A percentile compares a stretch with the other conserved stretches of the same genome.
Conservation (phyloP, 2,329 filamentous ascomycete species). For the Penicillium sp. region DNA sequence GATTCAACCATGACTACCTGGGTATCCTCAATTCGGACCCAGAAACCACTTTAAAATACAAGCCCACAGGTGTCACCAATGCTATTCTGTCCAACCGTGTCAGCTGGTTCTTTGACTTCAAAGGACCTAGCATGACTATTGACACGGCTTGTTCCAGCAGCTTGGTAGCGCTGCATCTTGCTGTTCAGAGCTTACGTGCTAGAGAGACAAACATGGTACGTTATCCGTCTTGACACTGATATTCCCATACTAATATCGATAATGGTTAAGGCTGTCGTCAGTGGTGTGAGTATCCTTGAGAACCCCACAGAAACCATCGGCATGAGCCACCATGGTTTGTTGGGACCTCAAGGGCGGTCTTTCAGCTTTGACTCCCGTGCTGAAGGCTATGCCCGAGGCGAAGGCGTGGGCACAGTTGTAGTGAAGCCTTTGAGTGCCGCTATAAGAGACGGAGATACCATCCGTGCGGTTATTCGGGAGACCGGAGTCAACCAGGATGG, state of each 20-base stretch:
- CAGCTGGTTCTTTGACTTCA: slow-evolving; percentile 26
- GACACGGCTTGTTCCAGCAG: slow-evolving; percentile 44
- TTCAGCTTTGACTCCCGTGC: slow-evolving; percentile 32
- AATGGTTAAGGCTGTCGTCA: slow-evolving; percentile 30
- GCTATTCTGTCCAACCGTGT: slow-evolving; percentile 22
- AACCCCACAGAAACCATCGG: slow-evolving; percentile 28
- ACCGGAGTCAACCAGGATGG: slow-evolving; percentile 31
- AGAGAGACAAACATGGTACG: slow-evolving; percentile 24
- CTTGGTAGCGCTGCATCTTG: slow-evolving; percentile 36
- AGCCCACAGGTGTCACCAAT: slow-evolving; percentile 18
- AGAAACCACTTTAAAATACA: slow-evolving; percentile 21
- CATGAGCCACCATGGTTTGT: slow-evolving; percentile 35
- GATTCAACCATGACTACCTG: slow-evolving; percentile 26
- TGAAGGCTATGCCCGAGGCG: slow-evolving; percentile 35
- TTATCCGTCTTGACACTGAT: neutral
- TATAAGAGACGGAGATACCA: slow-evolving; percentile 31
- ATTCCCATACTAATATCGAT: neutral
- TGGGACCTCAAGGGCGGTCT: slow-evolving; percentile 33
- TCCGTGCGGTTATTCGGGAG: slow-evolving; percentile 33
- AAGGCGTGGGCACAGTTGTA: slow-evolving; percentile 32
- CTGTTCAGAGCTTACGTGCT: slow-evolving; percentile 30
- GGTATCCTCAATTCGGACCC: slow-evolving; percentile 22
- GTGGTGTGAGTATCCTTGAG: slow-evolving; percentile 38
- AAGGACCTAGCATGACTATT: slow-evolving; percentile 31
- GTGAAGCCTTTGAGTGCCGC: slow-evolving; percentile 31